phyloP scores from a whole-genome alignment of 768 basidiomycete species.

The Coprinellus micaceus region DNA sequence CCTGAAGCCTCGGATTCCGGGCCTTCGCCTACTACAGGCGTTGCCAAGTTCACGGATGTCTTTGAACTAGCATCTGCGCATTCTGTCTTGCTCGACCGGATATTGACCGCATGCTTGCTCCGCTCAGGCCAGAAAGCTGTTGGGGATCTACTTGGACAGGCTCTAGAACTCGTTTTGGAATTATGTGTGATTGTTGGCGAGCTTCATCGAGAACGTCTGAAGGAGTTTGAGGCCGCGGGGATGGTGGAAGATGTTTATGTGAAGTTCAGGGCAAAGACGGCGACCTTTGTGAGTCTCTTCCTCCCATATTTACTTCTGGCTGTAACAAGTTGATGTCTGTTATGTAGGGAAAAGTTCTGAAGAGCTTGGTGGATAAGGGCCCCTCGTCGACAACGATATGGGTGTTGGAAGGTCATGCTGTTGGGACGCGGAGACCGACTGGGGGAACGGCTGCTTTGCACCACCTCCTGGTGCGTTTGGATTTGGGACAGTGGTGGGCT shows the following conservation, averaged over 20 bases:
- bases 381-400: slow-evolving; percentile 21
- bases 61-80: slow-evolving; percentile 69
- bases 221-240: slow-evolving; percentile 64
- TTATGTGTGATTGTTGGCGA: slow-evolving; percentile 65
- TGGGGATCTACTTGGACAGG: slow-evolving; percentile 60
- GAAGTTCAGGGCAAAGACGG: slow-evolving; percentile 54
- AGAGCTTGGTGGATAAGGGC: slow-evolving; percentile 52
- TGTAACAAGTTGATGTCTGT: slow-evolving; percentile 10
- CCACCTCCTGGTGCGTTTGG: slow-evolving; percentile 51
- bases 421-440: slow-evolving; percentile 32
- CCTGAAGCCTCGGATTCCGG: background rate
- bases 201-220: slow-evolving; percentile 45
- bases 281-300: slow-evolving; percentile 55
- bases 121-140: slow-evolving; percentile 63
- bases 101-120: slow-evolving; percentile 72
- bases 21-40: background rate
- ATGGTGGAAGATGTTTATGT: slow-evolving; percentile 50
- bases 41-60: slow-evolving; percentile 55
- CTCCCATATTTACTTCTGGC: background rate
- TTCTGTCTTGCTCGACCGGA: slow-evolving; percentile 65
- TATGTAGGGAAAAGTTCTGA: slow-evolving; percentile 51
- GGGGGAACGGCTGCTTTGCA: slow-evolving; percentile 54
- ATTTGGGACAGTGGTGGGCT: slow-evolving; percentile 59
- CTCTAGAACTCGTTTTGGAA: slow-evolving; percentile 63
- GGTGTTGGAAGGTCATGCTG: slow-evolving; percentile 15